Base-by-base conservation (phyloP, 2,329 filamentous ascomycete genomes). In the Tympanopsis confertula region DNA sequence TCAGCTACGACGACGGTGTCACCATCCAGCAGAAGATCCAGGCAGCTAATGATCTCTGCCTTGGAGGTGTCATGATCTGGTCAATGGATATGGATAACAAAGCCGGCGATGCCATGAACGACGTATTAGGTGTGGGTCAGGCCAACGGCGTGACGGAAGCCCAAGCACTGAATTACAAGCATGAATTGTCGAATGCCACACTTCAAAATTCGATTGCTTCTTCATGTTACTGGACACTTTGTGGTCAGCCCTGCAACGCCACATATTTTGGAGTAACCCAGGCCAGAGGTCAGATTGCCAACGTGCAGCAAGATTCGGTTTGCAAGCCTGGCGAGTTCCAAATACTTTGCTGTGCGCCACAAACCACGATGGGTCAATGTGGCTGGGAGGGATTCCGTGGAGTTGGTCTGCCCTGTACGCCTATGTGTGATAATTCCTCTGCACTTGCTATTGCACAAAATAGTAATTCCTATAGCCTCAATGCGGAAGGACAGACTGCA, bases 1-100 rank as follows among this genome's bases (percentile, higher is more conserved):
- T 52, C 4, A 42, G 43, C 4, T 54, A 47, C 36, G 51, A 54
- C 41, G 47, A 53, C 32, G 43, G 37, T 10, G 45, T 51, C 5
- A 54, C 52, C 1, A 44, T 51, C 18, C 35, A 43, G 12, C 35
- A 44, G 15, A 54, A 53, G 39, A 29, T 19, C 5, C 42, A 48
- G 13, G 46, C 45, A 35, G 48, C 45, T 2, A 46, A 46, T 22
- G 20, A 17, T 5, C 35, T 41, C 4, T 54, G 52, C 26, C 35
- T 55, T 2, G 47, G 47, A 13, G 48, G 49, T 10, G 22, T 26
- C n/a, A 26, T 26, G 22, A 26, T 26, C n/a, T 26, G 22, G 22
- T 7, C 22, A 7, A 7, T 26, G 22, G 22, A 26, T 26, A 7
- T 10, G n/a, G n/a, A 26, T n/a, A 26, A 7, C 22, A 10, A 26